A percentile compares a stretch with the other conserved stretches of the same genome.
Evolutionary conservation across 345 rosid genomes (phyloP).

Genomic region (Dipteronia dyeriana): DNA sequence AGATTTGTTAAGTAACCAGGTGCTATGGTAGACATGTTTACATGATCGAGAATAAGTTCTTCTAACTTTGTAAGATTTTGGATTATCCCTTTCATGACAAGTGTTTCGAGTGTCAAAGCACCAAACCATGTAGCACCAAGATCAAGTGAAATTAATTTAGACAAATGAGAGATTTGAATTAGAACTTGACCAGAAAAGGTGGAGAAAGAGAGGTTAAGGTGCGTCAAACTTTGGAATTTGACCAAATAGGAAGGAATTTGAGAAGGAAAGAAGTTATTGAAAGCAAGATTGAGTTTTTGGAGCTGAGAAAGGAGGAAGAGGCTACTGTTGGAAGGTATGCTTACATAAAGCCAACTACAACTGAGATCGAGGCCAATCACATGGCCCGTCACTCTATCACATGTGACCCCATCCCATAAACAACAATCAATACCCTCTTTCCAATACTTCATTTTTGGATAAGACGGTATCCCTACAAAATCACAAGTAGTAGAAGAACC

Average conservation of each 20-base stretch:
- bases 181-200: conserved; percentile 14
- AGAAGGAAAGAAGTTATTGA: conserved; percentile 23
- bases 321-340: conserved; percentile 12
- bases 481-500: no score
- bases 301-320: conserved; percentile 26
- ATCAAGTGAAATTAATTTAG: conserved; percentile 12
- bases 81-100: not conserved
- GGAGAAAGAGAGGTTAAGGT: conserved; percentile 6
- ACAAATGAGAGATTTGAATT: conserved; percentile 13
- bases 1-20: not conserved
- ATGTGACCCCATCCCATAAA: conserved; percentile 31
- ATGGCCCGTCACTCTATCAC: conserved; percentile 22
- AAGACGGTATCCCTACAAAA: not conserved
- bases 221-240: conserved; percentile 2
- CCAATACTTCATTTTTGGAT: conserved; percentile 18
- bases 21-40: not conserved
- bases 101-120: not conserved
- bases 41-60: not conserved
- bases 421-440: conserved; percentile 30
- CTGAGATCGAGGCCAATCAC: conserved; percentile 26
- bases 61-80: not conserved
- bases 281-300: conserved; percentile 28
- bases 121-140: not conserved
- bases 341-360: conserved; percentile 11
- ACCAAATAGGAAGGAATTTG: conserved; percentile 6